Base-by-base conservation (phyloP, 2,329 filamentous ascomycete species). In the Aspergillus sp. region DNA sequence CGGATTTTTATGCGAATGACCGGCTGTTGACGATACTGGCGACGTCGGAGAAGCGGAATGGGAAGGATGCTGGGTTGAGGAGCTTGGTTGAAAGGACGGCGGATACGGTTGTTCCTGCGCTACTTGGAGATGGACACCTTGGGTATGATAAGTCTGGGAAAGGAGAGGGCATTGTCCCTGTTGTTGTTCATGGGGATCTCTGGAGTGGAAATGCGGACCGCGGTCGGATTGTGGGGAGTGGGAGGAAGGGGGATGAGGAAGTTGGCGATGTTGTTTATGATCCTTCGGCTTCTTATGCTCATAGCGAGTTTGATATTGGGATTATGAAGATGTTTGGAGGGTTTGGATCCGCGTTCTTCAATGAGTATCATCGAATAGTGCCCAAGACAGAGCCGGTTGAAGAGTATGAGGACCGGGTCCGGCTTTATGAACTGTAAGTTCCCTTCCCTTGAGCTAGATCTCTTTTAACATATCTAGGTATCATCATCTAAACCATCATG, bases 291-390 rank as follows among this genome's bases (percentile, higher is more conserved):
- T 90, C 89, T 62, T 97, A 96, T 69, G 91, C 88, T 1, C 93
- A 97, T 71, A 89, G 83, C 2, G 93, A 98, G 78, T 97, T 88
- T 73, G 93, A 97, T 65, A 78, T 96, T 52, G 93, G 93, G 0
- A 96, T 96, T 64, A 97, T 97, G 92, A 85, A 84, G 52, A 96
- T 97, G 92, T 98, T 97, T 81, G 93, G 93, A 0, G 93, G 93
- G 0, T 96, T 96, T 73, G 86, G 86, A 0, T 67, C 73, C 0
- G 73, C 69, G 1, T 96, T 96, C 67, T 86, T 90, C 80, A 82
- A 82, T 33, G 90, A 95, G 70, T 98, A 97, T 71, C 85, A 90
- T 71, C 73, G 78, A 40, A 69, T 91, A 23, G 86, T 93, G 47
- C 89, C 89, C 0, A 96, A 89, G 77, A 87, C 89, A 8, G 90